A percentile compares a stretch with the other conserved stretches of the same genome.
Evolutionary conservation across 306 rosid species (phyloP).

Genomic region (Vicia faba): DNA sequence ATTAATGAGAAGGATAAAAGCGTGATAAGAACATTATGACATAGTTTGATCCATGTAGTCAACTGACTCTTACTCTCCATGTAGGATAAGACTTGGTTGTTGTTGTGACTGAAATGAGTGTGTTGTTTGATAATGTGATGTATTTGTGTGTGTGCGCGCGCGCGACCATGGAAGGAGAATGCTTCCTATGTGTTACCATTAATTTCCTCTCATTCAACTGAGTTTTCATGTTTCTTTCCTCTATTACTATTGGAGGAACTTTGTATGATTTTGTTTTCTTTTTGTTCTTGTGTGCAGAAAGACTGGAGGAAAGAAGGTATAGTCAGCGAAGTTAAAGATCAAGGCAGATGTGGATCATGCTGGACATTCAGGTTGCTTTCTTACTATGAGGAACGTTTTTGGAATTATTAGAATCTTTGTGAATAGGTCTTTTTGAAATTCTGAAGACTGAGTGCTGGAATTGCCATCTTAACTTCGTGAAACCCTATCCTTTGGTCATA

Average conservation of each 20-base stretch:
- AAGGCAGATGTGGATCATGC: conserved; percentile 65
- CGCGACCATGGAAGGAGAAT: not conserved
- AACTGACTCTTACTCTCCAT: too few relatives aligned
- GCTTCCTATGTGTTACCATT: not conserved
- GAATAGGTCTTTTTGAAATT: not conserved
- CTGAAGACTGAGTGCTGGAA: not conserved
- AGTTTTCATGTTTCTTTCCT: not conserved
- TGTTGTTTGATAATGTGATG: not conserved
- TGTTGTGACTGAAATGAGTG: not conserved
- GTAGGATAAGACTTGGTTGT: not conserved
- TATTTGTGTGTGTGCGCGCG: not conserved
- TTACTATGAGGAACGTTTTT: not conserved
- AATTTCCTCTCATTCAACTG: not conserved
- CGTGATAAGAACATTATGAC: too few relatives aligned
- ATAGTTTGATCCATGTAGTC: too few relatives aligned
- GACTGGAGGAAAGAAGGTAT: conserved; percentile 88
- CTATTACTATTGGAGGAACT: not conserved
- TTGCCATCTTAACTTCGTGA: conserved; percentile 1
- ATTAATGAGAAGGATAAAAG: too few relatives aligned
- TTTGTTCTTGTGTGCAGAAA: conserved; percentile 57
- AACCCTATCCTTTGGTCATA: not conserved
- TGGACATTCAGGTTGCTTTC: conserved; percentile 55
- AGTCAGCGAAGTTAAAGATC: conserved; percentile 80
- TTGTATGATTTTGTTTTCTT: conserved; percentile 23
- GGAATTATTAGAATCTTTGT: not conserved